Evolutionary conservation across 1,139 yeast species (phyloP), one percentile per base, ranked within the genome.

Genomic region (Pichiaceae sp.): DNA sequence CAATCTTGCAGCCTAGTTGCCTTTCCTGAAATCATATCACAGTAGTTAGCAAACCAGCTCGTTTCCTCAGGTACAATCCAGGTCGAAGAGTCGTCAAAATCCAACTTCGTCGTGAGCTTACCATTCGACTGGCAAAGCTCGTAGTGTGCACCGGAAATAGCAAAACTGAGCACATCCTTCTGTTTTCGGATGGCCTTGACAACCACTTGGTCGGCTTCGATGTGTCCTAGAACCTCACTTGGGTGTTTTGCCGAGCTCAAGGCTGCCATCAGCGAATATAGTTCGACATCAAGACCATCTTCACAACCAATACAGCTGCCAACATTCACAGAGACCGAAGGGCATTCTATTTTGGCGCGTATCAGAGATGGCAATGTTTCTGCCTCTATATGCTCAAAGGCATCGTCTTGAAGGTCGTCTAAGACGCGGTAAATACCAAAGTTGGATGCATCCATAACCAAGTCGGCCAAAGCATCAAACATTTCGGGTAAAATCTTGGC

Each of bases 351-450:
- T 32, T 84, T 43, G 12, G 34, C 26, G 16, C 35, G 40, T 8
- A 38, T 5, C 2, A 29, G 19, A 5, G 33, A 28, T 11, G 42
- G 40, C 29, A 40, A 35, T 16, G 41, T 29, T 6, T 31, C 36
- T 14, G 26, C 35, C 16, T 39, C 32, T 15, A 81, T 53, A 15
- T 62, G 53, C 28, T 56, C 57, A 11, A 84, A 64, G 2, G 81
- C 72, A n/a, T 73, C 70, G 19, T 73, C 58, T 42, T 87, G 94
- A 17, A 86, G 59, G 16, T 57, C 53, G 53, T 89, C 96, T 54
- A 87, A 62, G 2, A 75, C 59, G 6, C 68, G 63, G 19, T 66
- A 65, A 32, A 77, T 50, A 4, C 45, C 44, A 18, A 47, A 45
- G 15, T 42, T 43, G 9, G 63, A 52, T 31, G 61, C 52, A 3